Conservation (phyloP, 169 alveolate genomes). For the Ichthyophthirius multifiliis region DNA sequence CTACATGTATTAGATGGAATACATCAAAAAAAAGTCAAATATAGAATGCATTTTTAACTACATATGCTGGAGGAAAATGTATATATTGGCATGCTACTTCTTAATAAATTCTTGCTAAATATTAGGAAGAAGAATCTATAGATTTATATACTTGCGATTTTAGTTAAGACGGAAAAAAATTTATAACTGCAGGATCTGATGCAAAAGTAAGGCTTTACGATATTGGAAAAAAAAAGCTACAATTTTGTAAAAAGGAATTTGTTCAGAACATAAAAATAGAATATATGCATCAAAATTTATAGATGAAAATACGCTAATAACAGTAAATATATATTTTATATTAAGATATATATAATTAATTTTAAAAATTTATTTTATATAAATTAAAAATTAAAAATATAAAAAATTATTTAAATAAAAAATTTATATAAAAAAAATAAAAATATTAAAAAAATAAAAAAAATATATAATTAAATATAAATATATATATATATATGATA, state of each 20-base stretch:
- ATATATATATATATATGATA: too few relatives aligned
- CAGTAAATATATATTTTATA: conserved; percentile 11
- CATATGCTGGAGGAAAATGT: conserved; percentile 30
- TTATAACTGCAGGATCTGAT: conserved; percentile 50
- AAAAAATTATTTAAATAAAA: too few relatives aligned
- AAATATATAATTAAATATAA: too few relatives aligned
- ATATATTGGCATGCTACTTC: conserved; percentile 51
- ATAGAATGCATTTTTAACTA: conserved; percentile 22
- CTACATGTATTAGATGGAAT: conserved; percentile 36
- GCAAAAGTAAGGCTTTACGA: conserved; percentile 77
- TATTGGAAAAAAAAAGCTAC: conserved; percentile 64
- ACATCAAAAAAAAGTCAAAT: conserved; percentile 13
- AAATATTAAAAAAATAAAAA: too few relatives aligned
- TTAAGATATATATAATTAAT: not conserved
- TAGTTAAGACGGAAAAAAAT: conserved; percentile 21
- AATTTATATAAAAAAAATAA: too few relatives aligned
- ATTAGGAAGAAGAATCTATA: conserved; percentile 29
- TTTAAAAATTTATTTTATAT: too few relatives aligned
- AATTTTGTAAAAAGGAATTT: conserved; percentile 52
- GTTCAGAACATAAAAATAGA: conserved; percentile 77
- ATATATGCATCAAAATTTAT: conserved; percentile 73
- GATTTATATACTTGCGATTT: conserved; percentile 28
- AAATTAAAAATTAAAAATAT: too few relatives aligned
- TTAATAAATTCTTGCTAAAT: not conserved
- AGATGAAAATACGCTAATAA: conserved; percentile 59